Evolutionary conservation across 306 rosid species (phyloP).

Genomic region (Gynostemma pentaphyllum): DNA sequence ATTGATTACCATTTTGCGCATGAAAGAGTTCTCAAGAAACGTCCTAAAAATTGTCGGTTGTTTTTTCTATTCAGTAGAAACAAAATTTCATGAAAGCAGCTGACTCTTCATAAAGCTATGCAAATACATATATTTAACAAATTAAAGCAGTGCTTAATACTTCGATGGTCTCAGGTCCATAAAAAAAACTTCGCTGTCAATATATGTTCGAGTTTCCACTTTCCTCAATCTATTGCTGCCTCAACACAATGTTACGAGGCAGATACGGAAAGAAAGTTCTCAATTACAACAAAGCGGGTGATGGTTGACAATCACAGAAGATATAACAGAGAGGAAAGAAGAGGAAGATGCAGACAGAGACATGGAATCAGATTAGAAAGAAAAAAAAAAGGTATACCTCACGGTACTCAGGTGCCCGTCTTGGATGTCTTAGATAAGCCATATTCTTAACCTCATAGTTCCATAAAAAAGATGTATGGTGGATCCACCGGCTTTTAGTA

Average conservation of each 20-base stretch:
- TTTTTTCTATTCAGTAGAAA: too few species aligned
- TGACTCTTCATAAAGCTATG: too few species aligned
- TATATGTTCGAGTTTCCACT: background rate
- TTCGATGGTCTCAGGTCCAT: too few species aligned
- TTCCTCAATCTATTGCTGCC: background rate
- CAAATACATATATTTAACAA: background rate
- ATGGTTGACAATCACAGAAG: background rate
- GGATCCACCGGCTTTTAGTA: conserved; percentile 78
- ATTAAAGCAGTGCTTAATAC: background rate
- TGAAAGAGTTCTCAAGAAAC: too few species aligned
- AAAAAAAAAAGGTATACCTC: conserved; percentile 28
- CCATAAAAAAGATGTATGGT: conserved; percentile 96
- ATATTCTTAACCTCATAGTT: conserved; percentile 68
- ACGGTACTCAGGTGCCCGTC: conserved; percentile 63
- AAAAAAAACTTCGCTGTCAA: background rate
- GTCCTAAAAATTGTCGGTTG: too few species aligned
- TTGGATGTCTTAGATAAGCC: conserved; percentile 78
- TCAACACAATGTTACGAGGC: background rate
- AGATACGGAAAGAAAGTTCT: background rate
- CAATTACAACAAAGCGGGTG: background rate
- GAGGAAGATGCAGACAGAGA: background rate
- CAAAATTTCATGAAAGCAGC: too few species aligned
- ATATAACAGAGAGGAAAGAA: background rate
- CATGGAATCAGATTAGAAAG: background rate
- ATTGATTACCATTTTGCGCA: too few species aligned